phyloP scores from a whole-genome alignment of 192 early-diverging fungal genomes.

The Ambispora gerdemannii region DNA sequence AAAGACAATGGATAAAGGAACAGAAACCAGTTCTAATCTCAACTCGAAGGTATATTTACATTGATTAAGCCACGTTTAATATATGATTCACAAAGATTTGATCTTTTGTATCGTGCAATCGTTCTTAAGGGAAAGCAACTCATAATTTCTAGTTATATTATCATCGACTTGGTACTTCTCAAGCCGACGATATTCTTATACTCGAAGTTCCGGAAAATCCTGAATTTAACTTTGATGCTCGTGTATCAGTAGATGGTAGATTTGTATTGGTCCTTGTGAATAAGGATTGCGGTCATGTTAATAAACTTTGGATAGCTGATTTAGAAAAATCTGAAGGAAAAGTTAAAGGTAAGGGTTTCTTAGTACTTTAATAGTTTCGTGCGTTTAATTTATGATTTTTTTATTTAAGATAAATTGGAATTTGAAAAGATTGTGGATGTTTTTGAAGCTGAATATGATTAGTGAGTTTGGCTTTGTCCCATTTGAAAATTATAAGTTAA shows the following conservation, averaged over 20 bases:
- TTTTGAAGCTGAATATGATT: constrained; percentile 48
- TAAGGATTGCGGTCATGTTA: constrained; percentile 46
- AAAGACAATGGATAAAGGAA: constrained; percentile 49
- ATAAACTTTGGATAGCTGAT: constrained; percentile 45
- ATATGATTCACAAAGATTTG: too few species aligned
- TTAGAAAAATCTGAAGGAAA: constrained; percentile 32
- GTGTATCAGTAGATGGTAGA: constrained; percentile 54
- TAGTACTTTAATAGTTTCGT: background rate
- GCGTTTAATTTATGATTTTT: too few species aligned
- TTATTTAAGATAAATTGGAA: constrained; percentile 10
- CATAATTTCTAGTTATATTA: constrained; percentile 38
- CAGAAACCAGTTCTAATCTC: constrained; percentile 52
- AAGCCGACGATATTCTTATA: constrained; percentile 58
- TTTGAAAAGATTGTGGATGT: constrained; percentile 53
- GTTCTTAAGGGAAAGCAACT: too few species aligned
- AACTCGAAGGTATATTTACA: constrained; percentile 36
- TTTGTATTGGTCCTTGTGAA: constrained; percentile 53
- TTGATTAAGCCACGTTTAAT: too few species aligned
- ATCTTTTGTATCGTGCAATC: too few species aligned
- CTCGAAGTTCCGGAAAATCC: constrained; percentile 52
- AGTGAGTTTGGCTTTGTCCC: constrained; percentile 25
- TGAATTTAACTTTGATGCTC: constrained; percentile 28
- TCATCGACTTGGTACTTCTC: constrained; percentile 58
- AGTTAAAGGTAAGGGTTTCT: constrained; percentile 14
- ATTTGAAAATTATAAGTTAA: background rate